These are phyloP conservation scores for Salix udensis DNA, from an alignment of 345 rosid species.

Conservation along the genomic window DNA sequence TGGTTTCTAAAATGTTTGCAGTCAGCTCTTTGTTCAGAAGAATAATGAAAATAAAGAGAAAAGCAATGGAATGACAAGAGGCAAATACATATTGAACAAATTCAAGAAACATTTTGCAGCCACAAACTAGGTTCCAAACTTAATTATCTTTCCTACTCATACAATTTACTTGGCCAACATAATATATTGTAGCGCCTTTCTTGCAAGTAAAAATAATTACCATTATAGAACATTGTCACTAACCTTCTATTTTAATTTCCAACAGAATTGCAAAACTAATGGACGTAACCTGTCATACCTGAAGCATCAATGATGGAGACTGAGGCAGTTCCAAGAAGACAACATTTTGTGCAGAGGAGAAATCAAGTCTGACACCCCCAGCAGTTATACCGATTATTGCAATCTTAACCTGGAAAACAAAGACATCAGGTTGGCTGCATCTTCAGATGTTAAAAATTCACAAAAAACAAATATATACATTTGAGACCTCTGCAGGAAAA, in stretches of 20 bases:
- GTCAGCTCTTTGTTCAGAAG: no score
- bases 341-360: slow-evolving; percentile 84
- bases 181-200: no score
- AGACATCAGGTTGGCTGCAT: neutral
- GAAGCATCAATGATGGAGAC: slow-evolving; percentile 85
- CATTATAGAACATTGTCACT: neutral
- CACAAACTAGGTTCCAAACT: neutral
- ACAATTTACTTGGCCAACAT: no score
- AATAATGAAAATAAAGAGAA: neutral
- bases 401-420: slow-evolving; percentile 55
- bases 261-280: neutral
- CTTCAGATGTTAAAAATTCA: neutral
- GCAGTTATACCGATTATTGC: slow-evolving; percentile 91
- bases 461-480: neutral
- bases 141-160: neutral
- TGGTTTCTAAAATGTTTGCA: no score
- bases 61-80: neutral
- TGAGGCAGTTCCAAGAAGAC: slow-evolving; percentile 91
- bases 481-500: neutral
- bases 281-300: slow-evolving; percentile 39
- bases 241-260: neutral
- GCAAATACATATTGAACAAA: neutral
- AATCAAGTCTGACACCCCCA: slow-evolving; percentile 92
- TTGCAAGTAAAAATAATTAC: neutral
- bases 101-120: neutral